Conservation (phyloP, 2,329 filamentous ascomycete genomes). For the Metarhizium sp. region DNA sequence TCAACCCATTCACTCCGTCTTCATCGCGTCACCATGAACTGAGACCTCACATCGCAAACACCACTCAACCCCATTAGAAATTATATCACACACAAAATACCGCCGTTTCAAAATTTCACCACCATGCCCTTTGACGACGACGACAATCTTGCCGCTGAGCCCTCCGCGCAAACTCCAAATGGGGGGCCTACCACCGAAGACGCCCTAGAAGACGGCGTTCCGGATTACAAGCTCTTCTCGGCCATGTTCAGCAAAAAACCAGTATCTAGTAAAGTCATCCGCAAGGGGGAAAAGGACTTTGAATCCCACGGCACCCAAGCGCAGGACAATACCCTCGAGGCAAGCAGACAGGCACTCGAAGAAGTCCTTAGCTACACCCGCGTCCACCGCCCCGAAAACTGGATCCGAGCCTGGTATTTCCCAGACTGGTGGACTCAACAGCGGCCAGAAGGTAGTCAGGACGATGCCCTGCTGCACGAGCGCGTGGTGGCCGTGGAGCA, state of each 20-base stretch:
- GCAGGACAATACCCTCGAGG: conserved; percentile 68
- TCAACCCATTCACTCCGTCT: no score
- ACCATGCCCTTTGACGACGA: conserved; percentile 36
- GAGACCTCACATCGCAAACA: no score
- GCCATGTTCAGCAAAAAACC: conserved; percentile 41
- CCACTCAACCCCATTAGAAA: not conserved
- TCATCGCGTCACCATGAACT: no score
- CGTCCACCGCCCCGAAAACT: conserved; percentile 58
- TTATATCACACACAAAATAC: not conserved
- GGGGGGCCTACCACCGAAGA: conserved; percentile 34
- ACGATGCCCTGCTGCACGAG: conserved; percentile 26
- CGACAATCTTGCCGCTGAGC: conserved; percentile 24
- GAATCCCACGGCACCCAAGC: conserved; percentile 82
- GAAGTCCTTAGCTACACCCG: conserved; percentile 72
- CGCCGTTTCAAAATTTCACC: not conserved
- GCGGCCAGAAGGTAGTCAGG: conserved; percentile 11
- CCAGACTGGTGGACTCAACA: conserved; percentile 43
- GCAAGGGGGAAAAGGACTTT: conserved; percentile 94
- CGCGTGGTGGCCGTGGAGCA: conserved; percentile 60
- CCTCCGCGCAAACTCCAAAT: conserved; percentile 14
- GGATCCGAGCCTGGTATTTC: conserved; percentile 64
- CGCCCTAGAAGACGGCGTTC: conserved; percentile 67
- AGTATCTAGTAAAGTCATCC: conserved; percentile 57
- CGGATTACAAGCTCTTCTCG: conserved; percentile 73
- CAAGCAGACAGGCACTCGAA: conserved; percentile 81